Conservation (phyloP, 2,329 filamentous ascomycete species). For the Pseudogymnoascus sp. region DNA sequence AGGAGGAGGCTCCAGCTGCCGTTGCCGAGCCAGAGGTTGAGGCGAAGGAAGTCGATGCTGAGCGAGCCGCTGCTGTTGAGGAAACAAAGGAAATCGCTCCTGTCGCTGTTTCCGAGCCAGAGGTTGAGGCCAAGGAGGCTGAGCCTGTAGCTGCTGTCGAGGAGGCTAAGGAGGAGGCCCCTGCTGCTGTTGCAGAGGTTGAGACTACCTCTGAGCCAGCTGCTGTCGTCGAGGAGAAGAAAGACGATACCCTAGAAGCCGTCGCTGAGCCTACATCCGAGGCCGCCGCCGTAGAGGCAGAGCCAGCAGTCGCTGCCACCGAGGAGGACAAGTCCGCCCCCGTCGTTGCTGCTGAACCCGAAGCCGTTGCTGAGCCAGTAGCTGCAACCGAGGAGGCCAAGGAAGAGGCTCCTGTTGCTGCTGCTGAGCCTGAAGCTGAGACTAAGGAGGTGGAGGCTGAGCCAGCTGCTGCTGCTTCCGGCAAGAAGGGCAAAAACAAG, state of each 20-base stretch:
- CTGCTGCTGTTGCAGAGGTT: background rate
- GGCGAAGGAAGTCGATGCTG: background rate
- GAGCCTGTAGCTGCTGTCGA: background rate
- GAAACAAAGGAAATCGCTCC: background rate
- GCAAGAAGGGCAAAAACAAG: constrained; percentile 2
- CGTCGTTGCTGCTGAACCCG: background rate
- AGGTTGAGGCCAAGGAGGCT: background rate
- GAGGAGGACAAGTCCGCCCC: background rate
- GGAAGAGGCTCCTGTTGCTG: background rate
- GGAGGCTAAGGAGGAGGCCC: background rate
- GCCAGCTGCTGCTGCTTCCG: background rate
- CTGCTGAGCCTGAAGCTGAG: background rate
- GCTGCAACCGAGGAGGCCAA: background rate
- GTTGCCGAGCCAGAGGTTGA: background rate
- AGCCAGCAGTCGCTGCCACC: background rate
- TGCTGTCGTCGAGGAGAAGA: background rate
- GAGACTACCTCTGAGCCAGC: background rate
- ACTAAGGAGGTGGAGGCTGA: background rate
- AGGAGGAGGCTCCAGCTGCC: background rate
- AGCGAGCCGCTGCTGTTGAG: background rate
- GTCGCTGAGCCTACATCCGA: background rate
- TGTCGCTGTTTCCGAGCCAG: background rate
- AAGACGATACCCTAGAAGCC: background rate
- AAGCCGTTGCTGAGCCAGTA: background rate
- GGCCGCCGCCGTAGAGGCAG: background rate